Evolutionary conservation across 2,329 filamentous ascomycete species (phyloP), one percentile per base, ranked within the genome.

Genomic region (Hypoxylon sp.): DNA sequence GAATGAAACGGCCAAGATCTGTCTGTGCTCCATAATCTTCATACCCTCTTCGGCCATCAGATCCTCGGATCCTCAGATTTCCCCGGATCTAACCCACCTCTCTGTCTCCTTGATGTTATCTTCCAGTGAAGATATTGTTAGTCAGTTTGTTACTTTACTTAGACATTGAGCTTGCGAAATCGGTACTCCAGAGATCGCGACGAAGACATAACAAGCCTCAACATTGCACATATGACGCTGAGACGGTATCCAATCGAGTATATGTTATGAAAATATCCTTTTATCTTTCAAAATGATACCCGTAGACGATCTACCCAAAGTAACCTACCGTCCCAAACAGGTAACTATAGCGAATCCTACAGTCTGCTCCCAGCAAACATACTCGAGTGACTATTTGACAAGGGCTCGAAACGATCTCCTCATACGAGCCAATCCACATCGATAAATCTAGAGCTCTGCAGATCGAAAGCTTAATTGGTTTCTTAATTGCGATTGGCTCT

Each of bases 401-500:
- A 24, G 54, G 51, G 21, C 47, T 55, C 35, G 68, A 69, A 71
- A 71, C 69, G 54, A 56, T 37, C 50, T 60, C 47, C 58, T n/a
- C 52, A 6, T 19, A 19, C 57, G 47, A 31, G 13, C 51, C 55
- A 68, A 63, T 57, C 57, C 39, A 46, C 35, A 2, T 15, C 32
- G 42, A 27, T 29, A 6, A 50, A 61, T 31, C 52, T 15, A 32
- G 60, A 54, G 37, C 64, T 17, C 44, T 47, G 55, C 44, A n/a
- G 35, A 51, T 59, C 62, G 13, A 59, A 56, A 62, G 59, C 53
- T 62, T 57, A 65, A 52, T 19, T 27, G 4, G 58, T 60, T 60
- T 7, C 58, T 66, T 1, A 50, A 58, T 55, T 72, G 67, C 69
- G 69, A 72, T 72, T 72, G 69, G 69, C 50, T 64, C 67, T 21